Evolutionary conservation across 495 filamentous ascomycete genomes (phyloP).

Genomic region (Viridothelium virens): DNA sequence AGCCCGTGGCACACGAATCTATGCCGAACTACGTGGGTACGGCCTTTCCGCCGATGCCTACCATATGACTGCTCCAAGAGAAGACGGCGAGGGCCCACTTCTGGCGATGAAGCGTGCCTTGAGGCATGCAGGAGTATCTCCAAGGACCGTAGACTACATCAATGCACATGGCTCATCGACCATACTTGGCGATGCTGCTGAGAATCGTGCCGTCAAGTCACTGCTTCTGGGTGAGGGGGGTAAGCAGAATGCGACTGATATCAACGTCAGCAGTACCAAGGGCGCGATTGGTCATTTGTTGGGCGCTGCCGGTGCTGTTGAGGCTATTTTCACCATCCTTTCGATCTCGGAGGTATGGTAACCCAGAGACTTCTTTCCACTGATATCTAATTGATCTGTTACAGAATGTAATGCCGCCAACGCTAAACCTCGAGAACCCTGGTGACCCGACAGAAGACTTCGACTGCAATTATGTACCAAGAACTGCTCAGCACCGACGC

Average conservation of each 20-base stretch:
- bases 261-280: slow-evolving; percentile 89
- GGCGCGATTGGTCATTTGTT: slow-evolving; percentile 88
- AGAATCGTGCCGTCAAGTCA: slow-evolving; percentile 72
- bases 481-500: slow-evolving; percentile 55
- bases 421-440: slow-evolving; percentile 68
- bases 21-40: slow-evolving; percentile 85
- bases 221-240: slow-evolving; percentile 71
- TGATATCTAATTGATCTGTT: slow-evolving; percentile 22
- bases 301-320: slow-evolving; percentile 81
- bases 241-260: slow-evolving; percentile 48
- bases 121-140: slow-evolving; percentile 59
- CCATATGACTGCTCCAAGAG: slow-evolving; percentile 83
- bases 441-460: slow-evolving; percentile 51
- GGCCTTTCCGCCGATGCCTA: slow-evolving; percentile 80
- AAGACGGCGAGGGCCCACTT: slow-evolving; percentile 70
- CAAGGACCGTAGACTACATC: slow-evolving; percentile 74
- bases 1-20: slow-evolving; percentile 67
- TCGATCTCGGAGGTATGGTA: slow-evolving; percentile 64
- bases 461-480: slow-evolving; percentile 80
- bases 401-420: slow-evolving; percentile 77
- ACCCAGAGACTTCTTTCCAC: slow-evolving; percentile 11
- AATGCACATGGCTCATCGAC: slow-evolving; percentile 95
- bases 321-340: slow-evolving; percentile 75
- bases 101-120: slow-evolving; percentile 81
- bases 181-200: slow-evolving; percentile 73